These are phyloP conservation scores for Naumovozyma dairenensis DNA, from an alignment of 805 yeast genomes.

Conservation along the genomic window DNA sequence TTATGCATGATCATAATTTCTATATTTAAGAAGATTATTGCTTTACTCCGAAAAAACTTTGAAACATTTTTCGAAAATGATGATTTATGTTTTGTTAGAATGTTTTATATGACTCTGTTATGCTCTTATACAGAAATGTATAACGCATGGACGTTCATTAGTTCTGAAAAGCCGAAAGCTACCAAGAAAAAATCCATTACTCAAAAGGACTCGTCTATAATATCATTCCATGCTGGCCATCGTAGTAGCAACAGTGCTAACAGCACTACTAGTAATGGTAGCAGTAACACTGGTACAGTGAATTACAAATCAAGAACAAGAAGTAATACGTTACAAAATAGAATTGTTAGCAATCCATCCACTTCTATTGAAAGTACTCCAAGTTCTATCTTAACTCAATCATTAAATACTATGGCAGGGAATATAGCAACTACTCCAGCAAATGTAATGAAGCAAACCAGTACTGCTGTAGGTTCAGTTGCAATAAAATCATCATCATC, in stretches of 20 bases:
- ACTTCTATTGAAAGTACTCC: background rate
- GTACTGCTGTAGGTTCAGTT: too few species aligned
- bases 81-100: constrained; percentile 56
- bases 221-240: constrained; percentile 1
- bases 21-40: constrained; percentile 40
- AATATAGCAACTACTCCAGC: background rate
- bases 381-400: too few species aligned
- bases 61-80: constrained; percentile 41
- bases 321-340: constrained; percentile 20
- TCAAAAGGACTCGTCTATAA: constrained; percentile 4
- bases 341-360: background rate
- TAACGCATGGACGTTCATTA: constrained; percentile 46
- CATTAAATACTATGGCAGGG: too few species aligned
- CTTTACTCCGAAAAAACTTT: constrained; percentile 37
- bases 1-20: constrained; percentile 31
- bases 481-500: too few species aligned
- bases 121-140: constrained; percentile 58
- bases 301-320: constrained; percentile 16
- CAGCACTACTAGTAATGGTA: background rate
- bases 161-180: background rate
- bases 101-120: constrained; percentile 49
- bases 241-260: too few species aligned
- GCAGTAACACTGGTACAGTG: constrained; percentile 3
- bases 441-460: background rate
- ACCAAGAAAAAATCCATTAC: constrained; percentile 3